Base-by-base conservation (phyloP, 176 grass and related monocot genomes). In the Bolboschoenus planiculmis region DNA sequence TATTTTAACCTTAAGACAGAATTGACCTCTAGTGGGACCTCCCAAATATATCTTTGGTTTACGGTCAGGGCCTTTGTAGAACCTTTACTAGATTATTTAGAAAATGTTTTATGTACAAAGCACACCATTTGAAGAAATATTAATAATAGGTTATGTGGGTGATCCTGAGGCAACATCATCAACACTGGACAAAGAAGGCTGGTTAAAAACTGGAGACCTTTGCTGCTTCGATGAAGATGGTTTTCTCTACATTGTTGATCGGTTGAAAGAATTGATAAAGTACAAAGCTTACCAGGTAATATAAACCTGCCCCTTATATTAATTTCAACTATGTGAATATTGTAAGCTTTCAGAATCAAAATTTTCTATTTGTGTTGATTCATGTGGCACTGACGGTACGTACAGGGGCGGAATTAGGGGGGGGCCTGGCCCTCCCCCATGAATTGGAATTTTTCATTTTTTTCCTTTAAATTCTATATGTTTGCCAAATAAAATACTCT, bases 231-330 rank as follows among this genome's bases (percentile, higher is more conserved):
- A 85, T 30, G 78, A 83, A 29, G 87, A 89, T 29, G 87, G 87
- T 40, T 79, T 57, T 76, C 54, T 89, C 56, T 86, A 83, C 78
- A 44, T 89, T 20, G 87, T 89, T 59, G 83, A 83, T 56, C 65
- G 87, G 20, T 64, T 89, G 36, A 89, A 89, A 24, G 87, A 89
- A 75, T 77, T 86, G 30, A 89, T 89, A 29, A 86, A 89, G 60
- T 75, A 78, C 70, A 89, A 89, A 9, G 78, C 64, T 11, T 89
- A 85, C 39, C 78, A 81, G 78, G 78, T 81, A 81, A 7, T 15
- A 62, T 44, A 15, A 14, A 26, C 65, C 35, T 72, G 20, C 39
- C 40, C 14, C 3, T 46, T 43, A 72, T 23, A 72, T n/a, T n/a
- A n/a, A n/a, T 46, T 46, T 54, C 58, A 84, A 82, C 62, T 82